phyloP scores from a whole-genome alignment of 306 rosid species.

The Inga laurina region DNA sequence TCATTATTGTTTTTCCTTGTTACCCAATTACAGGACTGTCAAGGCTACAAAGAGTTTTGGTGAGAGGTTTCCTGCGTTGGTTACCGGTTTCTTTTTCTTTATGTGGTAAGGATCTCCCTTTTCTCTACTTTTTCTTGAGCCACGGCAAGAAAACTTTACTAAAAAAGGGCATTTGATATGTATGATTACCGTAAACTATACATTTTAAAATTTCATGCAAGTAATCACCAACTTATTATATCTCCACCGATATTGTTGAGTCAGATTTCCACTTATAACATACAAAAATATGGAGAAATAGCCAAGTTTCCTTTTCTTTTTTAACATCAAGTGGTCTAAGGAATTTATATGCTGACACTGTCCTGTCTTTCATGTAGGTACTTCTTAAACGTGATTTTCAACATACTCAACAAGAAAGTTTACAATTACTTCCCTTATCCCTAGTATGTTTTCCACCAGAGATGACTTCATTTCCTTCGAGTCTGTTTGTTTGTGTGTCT shows the following conservation, averaged over 20 bases:
- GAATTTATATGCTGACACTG: conserved; percentile 15
- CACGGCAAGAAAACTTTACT: background rate
- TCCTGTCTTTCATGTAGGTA: conserved; percentile 51
- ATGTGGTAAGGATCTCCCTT: conserved; percentile 56
- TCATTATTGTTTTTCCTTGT: background rate
- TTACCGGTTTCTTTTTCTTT: conserved; percentile 79
- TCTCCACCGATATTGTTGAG: background rate
- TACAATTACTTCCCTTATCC: conserved; percentile 86
- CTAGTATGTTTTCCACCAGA: conserved; percentile 48
- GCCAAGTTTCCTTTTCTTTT: background rate
- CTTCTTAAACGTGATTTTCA: conserved; percentile 80
- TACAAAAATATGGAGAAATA: background rate
- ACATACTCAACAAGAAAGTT: conserved; percentile 79
- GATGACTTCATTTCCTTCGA: background rate
- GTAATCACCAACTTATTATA: background rate
- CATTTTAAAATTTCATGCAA: background rate
- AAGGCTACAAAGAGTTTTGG: conserved; percentile 50
- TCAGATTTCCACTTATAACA: background rate
- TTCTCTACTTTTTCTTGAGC: background rate
- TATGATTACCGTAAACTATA: background rate
- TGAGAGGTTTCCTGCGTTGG: conserved; percentile 56
- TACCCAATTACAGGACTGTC: conserved; percentile 37
- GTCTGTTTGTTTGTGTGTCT: background rate
- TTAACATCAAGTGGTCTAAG: background rate
- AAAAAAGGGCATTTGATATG: background rate